Percentiles rank a stretch among this genome's conserved stretches.
These are phyloP conservation scores for Didymella exigua DNA, from an alignment of 2,329 filamentous ascomycete genomes.

Conservation along the genomic window DNA sequence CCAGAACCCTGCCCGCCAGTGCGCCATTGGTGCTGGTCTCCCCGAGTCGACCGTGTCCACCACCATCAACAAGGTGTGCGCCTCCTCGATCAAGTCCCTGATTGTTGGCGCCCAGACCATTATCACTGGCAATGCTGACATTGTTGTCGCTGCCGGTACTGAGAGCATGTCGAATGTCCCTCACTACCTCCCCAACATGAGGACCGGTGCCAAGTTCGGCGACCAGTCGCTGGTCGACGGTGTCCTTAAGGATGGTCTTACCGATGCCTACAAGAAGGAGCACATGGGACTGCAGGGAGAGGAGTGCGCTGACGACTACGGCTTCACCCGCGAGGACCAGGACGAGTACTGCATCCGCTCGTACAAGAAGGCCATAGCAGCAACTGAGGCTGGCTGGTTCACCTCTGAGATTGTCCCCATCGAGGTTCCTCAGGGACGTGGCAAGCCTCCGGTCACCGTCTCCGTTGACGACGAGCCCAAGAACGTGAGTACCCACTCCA, in stretches of 20 bases:
- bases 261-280: constrained; percentile 92
- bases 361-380: constrained; percentile 91
- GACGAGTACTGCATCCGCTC: constrained; percentile 95
- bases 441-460: constrained; percentile 82
- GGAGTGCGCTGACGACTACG: constrained; percentile 86
- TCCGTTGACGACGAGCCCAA: constrained; percentile 94
- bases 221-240: constrained; percentile 88
- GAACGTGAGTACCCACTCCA: constrained; percentile 65
- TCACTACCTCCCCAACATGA: constrained; percentile 89
- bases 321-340: constrained; percentile 80
- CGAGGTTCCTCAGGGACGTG: constrained; percentile 83
- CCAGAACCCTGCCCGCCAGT: constrained; percentile 95
- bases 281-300: constrained; percentile 95
- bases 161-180: constrained; percentile 99
- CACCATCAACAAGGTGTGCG: constrained; percentile 99
- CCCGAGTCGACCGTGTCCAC: constrained; percentile 80
- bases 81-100: constrained; percentile 91
- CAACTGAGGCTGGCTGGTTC: constrained; percentile 82
- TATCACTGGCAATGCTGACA: constrained; percentile 90
- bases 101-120: constrained; percentile 96
- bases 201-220: constrained; percentile 91
- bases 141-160: constrained; percentile 91
- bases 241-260: constrained; percentile 91
- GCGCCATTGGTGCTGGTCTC: constrained; percentile 86
- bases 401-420: constrained; percentile 85